These are phyloP conservation scores for Casuarina cunninghamiana DNA, from an alignment of 306 rosid species.

Conservation along the genomic window DNA sequence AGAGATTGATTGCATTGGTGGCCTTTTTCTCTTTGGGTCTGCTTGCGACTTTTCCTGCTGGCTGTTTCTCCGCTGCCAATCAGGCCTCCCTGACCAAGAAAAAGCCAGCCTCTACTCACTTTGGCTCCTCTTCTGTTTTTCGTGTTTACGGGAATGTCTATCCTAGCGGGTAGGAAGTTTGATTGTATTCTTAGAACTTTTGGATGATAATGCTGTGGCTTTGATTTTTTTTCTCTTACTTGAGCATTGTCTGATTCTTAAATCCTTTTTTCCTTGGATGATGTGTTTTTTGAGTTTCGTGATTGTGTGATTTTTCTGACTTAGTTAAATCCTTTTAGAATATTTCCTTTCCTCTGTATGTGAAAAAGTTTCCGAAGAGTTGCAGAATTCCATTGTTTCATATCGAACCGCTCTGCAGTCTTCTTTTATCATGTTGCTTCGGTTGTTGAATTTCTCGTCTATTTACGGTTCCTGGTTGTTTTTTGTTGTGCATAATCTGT, in stretches of 20 bases:
- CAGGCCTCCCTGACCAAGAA: slow-evolving; percentile 19
- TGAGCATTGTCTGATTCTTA: background rate
- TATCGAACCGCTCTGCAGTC: background rate
- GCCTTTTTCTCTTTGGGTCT: slow-evolving; percentile 30
- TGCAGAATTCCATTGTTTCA: background rate
- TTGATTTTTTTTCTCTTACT: background rate
- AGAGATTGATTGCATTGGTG: slow-evolving; percentile 7
- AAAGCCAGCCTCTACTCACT: background rate
- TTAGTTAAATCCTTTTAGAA: background rate
- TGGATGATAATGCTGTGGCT: slow-evolving; percentile 2
- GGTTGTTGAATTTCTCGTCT: background rate
- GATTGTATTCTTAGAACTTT: slow-evolving; percentile 2
- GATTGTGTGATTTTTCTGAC: background rate
- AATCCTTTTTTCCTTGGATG: background rate
- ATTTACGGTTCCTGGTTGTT: background rate
- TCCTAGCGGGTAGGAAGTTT: slow-evolving; percentile 67
- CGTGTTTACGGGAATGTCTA: slow-evolving; percentile 66
- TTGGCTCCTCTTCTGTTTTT: slow-evolving; percentile 39
- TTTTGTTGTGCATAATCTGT: background rate
- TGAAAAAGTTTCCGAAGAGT: background rate
- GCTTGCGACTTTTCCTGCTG: slow-evolving; percentile 27
- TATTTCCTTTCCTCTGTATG: background rate
- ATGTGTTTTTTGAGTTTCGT: background rate
- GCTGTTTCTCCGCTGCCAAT: slow-evolving; percentile 38
- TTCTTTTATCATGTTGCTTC: background rate